Conservation (phyloP, 2,329 filamentous ascomycete species). For the Calonectria hawksworthii region DNA sequence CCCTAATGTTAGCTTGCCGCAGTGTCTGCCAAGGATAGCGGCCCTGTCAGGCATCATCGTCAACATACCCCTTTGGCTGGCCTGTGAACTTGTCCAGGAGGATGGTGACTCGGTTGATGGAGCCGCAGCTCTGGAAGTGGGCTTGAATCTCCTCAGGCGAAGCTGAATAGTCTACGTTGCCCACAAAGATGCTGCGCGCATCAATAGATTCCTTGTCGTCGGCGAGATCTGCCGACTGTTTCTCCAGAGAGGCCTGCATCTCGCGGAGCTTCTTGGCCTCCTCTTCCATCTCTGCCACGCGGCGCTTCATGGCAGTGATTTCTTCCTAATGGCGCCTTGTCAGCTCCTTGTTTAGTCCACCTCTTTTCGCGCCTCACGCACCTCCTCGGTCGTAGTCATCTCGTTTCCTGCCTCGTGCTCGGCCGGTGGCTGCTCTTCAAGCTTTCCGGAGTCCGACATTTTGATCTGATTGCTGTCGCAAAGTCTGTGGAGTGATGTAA, state of each 20-base stretch:
- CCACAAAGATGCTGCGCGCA: constrained; percentile 95
- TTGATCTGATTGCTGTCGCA: constrained; percentile 17
- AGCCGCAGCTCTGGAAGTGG: constrained; percentile 96
- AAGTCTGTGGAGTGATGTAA: constrained; percentile 4
- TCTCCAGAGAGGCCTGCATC: constrained; percentile 89
- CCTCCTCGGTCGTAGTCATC: constrained; percentile 52
- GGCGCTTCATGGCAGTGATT: constrained; percentile 88
- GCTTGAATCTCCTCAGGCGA: constrained; percentile 97
- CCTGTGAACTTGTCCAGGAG: constrained; percentile 98
- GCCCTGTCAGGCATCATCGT: neutral
- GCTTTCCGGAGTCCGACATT: constrained; percentile 53
- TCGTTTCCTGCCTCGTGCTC: constrained; percentile 49
- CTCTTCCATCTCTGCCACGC: constrained; percentile 91
- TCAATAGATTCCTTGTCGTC: constrained; percentile 98
- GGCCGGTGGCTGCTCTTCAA: constrained; percentile 47
- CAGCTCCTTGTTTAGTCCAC: constrained; percentile 48
- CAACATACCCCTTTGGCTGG: constrained; percentile 94
- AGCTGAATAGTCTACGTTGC: constrained; percentile 97
- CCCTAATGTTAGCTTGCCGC: constrained; percentile 31
- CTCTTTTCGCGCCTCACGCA: constrained; percentile 51
- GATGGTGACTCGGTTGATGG: constrained; percentile 98
- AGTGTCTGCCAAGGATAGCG: neutral
- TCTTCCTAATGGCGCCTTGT: constrained; percentile 71
- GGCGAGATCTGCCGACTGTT: constrained; percentile 84
- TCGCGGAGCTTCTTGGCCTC: constrained; percentile 88